Base-by-base conservation (phyloP, 1,139 yeast species). In the Sugiyamaella castrensis region DNA sequence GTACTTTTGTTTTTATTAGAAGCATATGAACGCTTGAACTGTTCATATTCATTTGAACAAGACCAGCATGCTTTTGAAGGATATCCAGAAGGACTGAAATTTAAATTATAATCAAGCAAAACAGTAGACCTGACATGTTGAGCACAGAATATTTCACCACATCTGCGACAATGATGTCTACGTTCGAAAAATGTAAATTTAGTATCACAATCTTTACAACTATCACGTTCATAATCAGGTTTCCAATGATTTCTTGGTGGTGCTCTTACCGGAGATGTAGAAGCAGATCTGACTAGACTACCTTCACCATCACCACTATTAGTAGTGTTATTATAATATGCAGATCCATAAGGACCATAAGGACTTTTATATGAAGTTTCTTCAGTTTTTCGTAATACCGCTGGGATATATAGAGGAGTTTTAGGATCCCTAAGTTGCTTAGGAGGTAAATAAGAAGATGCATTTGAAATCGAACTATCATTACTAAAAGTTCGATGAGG, bases 141-240 rank as follows among this genome's bases (percentile, higher is more conserved):
- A 46, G 83, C 82, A 68, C 98, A 91, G 63, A 84, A 91, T 11
- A 91, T 79, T 29, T 88, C 95, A 15, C 98, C 98, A 71, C 98
- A 91, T 62, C 87, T 84, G 46, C 98, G 78, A 65, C 98, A 91
- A 69, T 91, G 98, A 64, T 91, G 98, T 52, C 94, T 80, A 55
- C 98, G 77, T 59, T 89, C 95, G 66, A 87, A 79, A 36, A 68
- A 57, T 4, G 70, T 60, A 52, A 71, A 71, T 26, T 53, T 51
- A 31, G 53, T 53, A 32, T 50, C 71, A 68, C 97, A 89, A n/a
- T 77, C 75, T n/a, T 78, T 76, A 65, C 97, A 89, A 43, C 77
- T 73, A 40, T 72, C 69, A 28, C 87, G 80, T 12, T 76, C 65
- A 41, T 76, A 77, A 65, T 89, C 95, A 36, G 87, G 81, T 43